Conservation (phyloP, 257 asterid species). For the Penstemon davidsonii region DNA sequence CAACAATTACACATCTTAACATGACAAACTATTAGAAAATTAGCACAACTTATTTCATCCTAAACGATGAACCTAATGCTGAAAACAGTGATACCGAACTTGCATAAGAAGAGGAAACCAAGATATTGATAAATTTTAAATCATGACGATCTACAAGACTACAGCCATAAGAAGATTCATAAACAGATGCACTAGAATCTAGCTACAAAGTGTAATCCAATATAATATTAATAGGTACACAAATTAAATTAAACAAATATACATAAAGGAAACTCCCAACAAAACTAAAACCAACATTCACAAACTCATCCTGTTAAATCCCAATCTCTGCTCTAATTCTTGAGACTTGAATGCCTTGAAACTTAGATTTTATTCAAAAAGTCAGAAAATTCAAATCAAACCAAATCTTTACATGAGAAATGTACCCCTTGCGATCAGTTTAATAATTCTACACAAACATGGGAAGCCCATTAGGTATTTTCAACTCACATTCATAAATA, state of each 20-base stretch:
- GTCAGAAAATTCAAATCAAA: slow-evolving; percentile 18
- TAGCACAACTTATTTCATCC: neutral
- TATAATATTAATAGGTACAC: slow-evolving; percentile 10
- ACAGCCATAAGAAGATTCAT: too few species aligned
- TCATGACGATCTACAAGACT: slow-evolving; percentile 4
- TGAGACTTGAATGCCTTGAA: neutral
- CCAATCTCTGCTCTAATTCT: slow-evolving; percentile 10
- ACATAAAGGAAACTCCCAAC: neutral
- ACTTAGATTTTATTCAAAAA: slow-evolving; percentile 10
- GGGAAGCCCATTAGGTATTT: slow-evolving; percentile 11
- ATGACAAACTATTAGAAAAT: neutral
- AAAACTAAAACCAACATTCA: neutral
- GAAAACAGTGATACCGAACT: neutral
- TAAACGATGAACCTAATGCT: slow-evolving; percentile 3
- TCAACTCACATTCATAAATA: slow-evolving; percentile 30
- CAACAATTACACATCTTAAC: too few species aligned
- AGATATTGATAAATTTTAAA: neutral
- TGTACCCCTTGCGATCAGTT: slow-evolving; percentile 5
- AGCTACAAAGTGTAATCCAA: neutral
- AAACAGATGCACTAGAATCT: slow-evolving; percentile 9
- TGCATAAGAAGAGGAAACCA: neutral
- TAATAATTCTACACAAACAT: slow-evolving; percentile 9
- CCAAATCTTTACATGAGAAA: neutral
- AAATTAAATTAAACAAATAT: slow-evolving; percentile 17
- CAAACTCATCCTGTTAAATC: neutral